These are phyloP conservation scores for Arachnomyces sp. DNA, from an alignment of 2,329 filamentous ascomycete genomes.

Conservation along the genomic window DNA sequence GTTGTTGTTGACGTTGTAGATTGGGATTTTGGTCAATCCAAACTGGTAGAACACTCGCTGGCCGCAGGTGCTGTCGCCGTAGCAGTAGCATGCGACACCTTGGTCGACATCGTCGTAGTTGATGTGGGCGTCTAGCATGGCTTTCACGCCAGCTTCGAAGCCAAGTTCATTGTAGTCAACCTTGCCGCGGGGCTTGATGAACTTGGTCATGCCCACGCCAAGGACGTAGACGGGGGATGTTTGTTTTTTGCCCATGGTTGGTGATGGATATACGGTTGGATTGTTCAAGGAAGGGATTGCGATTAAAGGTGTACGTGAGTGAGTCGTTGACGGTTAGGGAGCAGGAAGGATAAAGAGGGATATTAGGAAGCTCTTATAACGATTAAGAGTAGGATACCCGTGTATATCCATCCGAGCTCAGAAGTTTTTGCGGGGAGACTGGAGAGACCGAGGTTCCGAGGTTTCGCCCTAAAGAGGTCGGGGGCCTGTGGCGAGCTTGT, in stretches of 20 bases:
- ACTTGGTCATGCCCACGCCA: constrained; percentile 97
- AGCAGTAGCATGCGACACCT: constrained; percentile 95
- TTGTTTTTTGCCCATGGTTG: constrained; percentile 45
- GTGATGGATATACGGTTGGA: constrained; percentile 29
- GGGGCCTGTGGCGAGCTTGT: too few species aligned
- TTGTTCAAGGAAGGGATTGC: constrained; percentile 1
- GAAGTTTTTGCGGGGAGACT: too few species aligned
- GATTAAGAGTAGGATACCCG: too few species aligned
- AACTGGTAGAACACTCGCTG: constrained; percentile 99
- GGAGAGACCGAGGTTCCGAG: too few species aligned
- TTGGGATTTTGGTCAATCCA: constrained; percentile 91
- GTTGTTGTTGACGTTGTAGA: constrained; percentile 99
- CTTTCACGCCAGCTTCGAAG: constrained; percentile 86
- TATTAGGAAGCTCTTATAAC: too few species aligned
- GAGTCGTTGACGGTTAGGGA: too few species aligned
- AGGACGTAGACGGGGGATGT: constrained; percentile 69
- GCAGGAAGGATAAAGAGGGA: too few species aligned
- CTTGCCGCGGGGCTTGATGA: constrained; percentile 92
- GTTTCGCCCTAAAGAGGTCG: too few species aligned
- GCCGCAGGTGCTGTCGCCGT: constrained; percentile 88
- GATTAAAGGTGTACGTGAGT: not conserved
- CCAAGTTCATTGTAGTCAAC: constrained; percentile 92
- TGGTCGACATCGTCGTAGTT: constrained; percentile 95
- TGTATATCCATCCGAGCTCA: too few species aligned
- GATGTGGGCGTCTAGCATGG: constrained; percentile 68